Evolutionary conservation across 2,329 filamentous ascomycete genomes (phyloP).

Genomic region (Cladosporium oxysporum): DNA sequence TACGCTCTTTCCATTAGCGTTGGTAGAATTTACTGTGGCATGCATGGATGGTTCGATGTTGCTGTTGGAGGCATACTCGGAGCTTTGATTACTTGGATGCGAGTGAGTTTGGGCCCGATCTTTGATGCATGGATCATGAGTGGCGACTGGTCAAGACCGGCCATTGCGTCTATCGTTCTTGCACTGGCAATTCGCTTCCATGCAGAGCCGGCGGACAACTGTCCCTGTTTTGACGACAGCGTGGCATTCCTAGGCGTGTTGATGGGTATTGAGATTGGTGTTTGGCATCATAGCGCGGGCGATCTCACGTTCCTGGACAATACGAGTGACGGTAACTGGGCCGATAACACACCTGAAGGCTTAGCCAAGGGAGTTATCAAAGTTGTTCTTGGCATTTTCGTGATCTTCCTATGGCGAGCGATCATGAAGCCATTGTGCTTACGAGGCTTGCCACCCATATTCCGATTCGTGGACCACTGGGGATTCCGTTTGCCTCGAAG

Average conservation of each 20-base stretch:
- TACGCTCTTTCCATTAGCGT: constrained; percentile 89
- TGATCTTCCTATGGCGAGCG: constrained; percentile 88
- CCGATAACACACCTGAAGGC: constrained; percentile 53
- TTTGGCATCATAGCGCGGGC: constrained; percentile 68
- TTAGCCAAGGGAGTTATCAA: constrained; percentile 64
- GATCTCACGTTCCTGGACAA: constrained; percentile 20
- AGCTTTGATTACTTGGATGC: constrained; percentile 59
- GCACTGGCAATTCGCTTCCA: constrained; percentile 76
- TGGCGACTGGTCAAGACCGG: constrained; percentile 64
- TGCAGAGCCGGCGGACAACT: constrained; percentile 94
- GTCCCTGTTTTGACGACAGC: constrained; percentile 94
- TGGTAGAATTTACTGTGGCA: constrained; percentile 92
- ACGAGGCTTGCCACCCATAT: constrained; percentile 76
- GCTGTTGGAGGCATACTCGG: constrained; percentile 78
- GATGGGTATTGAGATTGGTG: constrained; percentile 78
- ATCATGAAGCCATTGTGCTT: constrained; percentile 83
- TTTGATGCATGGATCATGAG: constrained; percentile 72
- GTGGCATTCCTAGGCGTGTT: constrained; percentile 90
- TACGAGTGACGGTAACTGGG: constrained; percentile 41
- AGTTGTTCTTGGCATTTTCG: constrained; percentile 75
- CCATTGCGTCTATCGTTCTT: constrained; percentile 65
- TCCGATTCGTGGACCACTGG: constrained; percentile 77
- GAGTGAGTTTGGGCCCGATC: constrained; percentile 56
- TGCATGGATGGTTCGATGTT: constrained; percentile 97
- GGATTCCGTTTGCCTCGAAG: constrained; percentile 80